These are phyloP conservation scores for Aspergillus hortae DNA, from an alignment of 2,329 filamentous ascomycete species.

Conservation along the genomic window DNA sequence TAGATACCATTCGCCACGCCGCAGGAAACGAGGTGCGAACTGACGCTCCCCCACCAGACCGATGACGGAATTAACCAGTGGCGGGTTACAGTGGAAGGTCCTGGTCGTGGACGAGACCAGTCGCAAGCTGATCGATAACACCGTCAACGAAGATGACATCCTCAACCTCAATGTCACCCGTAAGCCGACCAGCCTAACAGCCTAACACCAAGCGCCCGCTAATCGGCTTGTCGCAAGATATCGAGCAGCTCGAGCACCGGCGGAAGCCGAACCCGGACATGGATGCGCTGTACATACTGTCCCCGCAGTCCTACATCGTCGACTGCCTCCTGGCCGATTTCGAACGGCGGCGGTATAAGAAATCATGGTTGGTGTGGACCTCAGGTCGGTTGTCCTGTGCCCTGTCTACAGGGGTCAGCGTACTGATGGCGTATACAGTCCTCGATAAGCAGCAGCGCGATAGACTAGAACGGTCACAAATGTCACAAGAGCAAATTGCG, in stretches of 20 bases:
- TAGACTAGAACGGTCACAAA: slow-evolving; percentile 68
- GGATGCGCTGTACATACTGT: slow-evolving; percentile 91
- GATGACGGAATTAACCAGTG: slow-evolving; percentile 25
- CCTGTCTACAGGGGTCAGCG: slow-evolving; percentile 2
- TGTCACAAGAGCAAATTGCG: slow-evolving; percentile 70
- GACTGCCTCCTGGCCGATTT: slow-evolving; percentile 94
- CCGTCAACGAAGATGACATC: slow-evolving; percentile 92
- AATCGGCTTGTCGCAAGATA: slow-evolving; percentile 56
- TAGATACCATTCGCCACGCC: slow-evolving; percentile 71
- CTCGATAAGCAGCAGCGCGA: slow-evolving; percentile 67
- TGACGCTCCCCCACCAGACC: slow-evolving; percentile 21
- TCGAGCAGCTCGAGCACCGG: slow-evolving; percentile 87
- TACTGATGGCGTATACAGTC: slow-evolving; percentile 44
- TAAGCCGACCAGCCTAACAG: slow-evolving; percentile 44
- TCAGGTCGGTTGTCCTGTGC: slow-evolving; percentile 46
- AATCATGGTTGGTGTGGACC: slow-evolving; percentile 81
- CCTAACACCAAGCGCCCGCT: slow-evolving; percentile 9
- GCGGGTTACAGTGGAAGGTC: slow-evolving; percentile 78
- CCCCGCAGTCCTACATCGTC: slow-evolving; percentile 80
- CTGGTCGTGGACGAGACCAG: slow-evolving; percentile 82
- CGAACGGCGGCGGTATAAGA: slow-evolving; percentile 76
- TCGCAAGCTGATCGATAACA: slow-evolving; percentile 83
- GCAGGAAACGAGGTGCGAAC: slow-evolving; percentile 71
- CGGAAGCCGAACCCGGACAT: slow-evolving; percentile 80
- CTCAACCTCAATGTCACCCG: slow-evolving; percentile 95